Evolutionary conservation across 164 flowering plant genomes (phyloP), one percentile per base, ranked within the genome.

Genomic region (Akebia trifoliata): DNA sequence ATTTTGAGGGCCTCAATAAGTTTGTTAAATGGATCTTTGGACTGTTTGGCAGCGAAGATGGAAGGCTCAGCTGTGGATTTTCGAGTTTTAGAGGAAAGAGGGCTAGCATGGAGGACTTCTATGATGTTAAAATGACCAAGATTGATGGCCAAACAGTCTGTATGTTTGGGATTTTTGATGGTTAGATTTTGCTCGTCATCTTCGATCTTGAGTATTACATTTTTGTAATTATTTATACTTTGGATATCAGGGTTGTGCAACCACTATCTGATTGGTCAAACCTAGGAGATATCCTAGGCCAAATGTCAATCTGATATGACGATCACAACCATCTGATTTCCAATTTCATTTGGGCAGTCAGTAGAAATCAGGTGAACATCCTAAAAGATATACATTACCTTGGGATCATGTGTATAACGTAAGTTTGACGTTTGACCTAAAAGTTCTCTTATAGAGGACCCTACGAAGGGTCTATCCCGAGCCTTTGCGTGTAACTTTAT

Each of bases 71-170:
- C 69, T 93, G 87, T 61, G 99, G 99, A 9, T 90, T 76, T 72
- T 80, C 99, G 54, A 93, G 97, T 74, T 90, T 93, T 64, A 82
- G 89, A 57, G 99, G 99, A 60, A 90, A 85, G 72, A 83, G 99
- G 65, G 84, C 81, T 26, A 86, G 78, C 76, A 93, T 93, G 99
- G 97, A 93, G 67, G 99, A 93, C 59, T 93, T 79, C 64, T 86
- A 66, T 76, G 99, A 93, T 74, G 71, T 93, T 50, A 93, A 87
- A 62, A 69, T 72, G 39, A 67, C 92, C 59, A 79, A 73, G 42
- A 67, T 93, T 45, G 75, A 87, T 73, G 95, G 88, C 47, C 66
- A 80, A 65, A 65, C 79, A 22, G 84, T 93, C 62, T 81, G 78
- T 69, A 70, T 90, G 56, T 93, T 93, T 68, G 97, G 96, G 50